phyloP scores from a whole-genome alignment of 805 yeast genomes.

The Cyberlindnera euphorbiae region DNA sequence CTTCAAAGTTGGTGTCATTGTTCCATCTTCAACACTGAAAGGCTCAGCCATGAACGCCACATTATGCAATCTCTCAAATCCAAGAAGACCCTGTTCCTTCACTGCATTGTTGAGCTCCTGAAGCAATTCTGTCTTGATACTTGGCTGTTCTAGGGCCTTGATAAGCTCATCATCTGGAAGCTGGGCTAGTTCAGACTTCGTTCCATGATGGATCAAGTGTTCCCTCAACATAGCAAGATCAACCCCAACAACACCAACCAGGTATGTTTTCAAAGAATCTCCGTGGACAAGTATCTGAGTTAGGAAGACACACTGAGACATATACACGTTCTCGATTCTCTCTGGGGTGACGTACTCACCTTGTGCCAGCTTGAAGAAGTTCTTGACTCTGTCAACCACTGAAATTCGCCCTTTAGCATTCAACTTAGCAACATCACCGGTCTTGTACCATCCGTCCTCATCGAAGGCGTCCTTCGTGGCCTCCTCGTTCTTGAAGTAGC shows the following conservation, averaged over 20 bases:
- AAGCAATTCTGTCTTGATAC: slow-evolving; percentile 7
- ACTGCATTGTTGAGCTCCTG: slow-evolving; percentile 8
- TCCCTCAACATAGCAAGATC: slow-evolving; percentile 31
- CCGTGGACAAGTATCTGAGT: slow-evolving; percentile 53
- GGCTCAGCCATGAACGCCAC: slow-evolving; percentile 52
- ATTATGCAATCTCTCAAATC: slow-evolving; percentile 61
- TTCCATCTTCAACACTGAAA: slow-evolving; percentile 50
- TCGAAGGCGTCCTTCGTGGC: slow-evolving; percentile 31
- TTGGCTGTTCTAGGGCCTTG: slow-evolving; percentile 8
- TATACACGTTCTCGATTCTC: slow-evolving; percentile 53
- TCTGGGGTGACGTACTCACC: slow-evolving; percentile 62
- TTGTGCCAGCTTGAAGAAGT: slow-evolving; percentile 54
- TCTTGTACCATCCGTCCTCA: slow-evolving; percentile 47
- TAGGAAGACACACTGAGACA: slow-evolving; percentile 36
- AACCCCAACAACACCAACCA: slow-evolving; percentile 53
- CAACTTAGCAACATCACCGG: slow-evolving; percentile 51
- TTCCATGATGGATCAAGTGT: not conserved
- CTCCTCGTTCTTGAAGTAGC: slow-evolving; percentile 21
- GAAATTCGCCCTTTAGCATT: slow-evolving; percentile 42
- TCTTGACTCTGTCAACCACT: slow-evolving; percentile 61
- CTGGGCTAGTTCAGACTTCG: too few species aligned
- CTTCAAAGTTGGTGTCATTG: slow-evolving; percentile 62
- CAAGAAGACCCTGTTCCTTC: slow-evolving; percentile 27
- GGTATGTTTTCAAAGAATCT: slow-evolving; percentile 41
- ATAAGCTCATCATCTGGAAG: slow-evolving; percentile 11